Evolutionary conservation across 2,329 filamentous ascomycete species (phyloP).

Genomic region (Aspergillus persii): DNA sequence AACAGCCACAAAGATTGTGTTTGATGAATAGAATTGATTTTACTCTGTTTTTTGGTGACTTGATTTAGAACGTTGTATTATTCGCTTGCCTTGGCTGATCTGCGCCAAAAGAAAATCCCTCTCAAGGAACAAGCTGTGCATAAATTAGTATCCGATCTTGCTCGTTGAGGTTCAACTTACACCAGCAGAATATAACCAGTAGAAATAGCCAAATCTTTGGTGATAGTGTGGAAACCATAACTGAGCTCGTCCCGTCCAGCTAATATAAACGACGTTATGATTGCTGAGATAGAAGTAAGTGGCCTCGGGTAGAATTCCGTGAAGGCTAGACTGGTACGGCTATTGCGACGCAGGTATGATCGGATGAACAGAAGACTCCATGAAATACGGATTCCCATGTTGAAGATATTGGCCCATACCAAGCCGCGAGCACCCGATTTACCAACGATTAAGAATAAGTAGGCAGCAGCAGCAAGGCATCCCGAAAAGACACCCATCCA

Average conservation of each 20-base stretch:
- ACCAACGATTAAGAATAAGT: constrained; percentile 67
- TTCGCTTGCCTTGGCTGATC: constrained; percentile 20
- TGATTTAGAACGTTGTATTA: constrained; percentile 16
- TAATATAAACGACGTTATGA: constrained; percentile 46
- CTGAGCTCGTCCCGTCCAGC: constrained; percentile 18
- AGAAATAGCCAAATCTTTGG: constrained; percentile 52
- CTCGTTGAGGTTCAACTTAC: constrained; percentile 52
- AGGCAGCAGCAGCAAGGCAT: constrained; percentile 72
- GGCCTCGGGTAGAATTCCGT: constrained; percentile 46
- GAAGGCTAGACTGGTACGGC: constrained; percentile 40
- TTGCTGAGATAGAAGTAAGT: constrained; percentile 44
- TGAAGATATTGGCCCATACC: constrained; percentile 82
- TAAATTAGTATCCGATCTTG: constrained; percentile 15
- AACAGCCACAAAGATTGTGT: constrained; percentile 87
- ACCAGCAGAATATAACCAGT: constrained; percentile 55
- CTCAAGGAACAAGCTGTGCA: constrained; percentile 36
- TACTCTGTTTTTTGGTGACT: constrained; percentile 19
- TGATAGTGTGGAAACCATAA: constrained; percentile 24
- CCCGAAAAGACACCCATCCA: constrained; percentile 84
- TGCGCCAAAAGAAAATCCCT: constrained; percentile 30
- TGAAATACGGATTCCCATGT: constrained; percentile 79
- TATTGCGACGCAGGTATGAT: constrained; percentile 57
- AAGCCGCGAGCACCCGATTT: constrained; percentile 74
- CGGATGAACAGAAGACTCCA: constrained; percentile 77
- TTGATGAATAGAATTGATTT: constrained; percentile 56